Percentiles rank a stretch among this genome's conserved stretches.
phyloP scores from a whole-genome alignment of 1,284 basidiomycete genomes.

The Bondarzewia mesenterica region DNA sequence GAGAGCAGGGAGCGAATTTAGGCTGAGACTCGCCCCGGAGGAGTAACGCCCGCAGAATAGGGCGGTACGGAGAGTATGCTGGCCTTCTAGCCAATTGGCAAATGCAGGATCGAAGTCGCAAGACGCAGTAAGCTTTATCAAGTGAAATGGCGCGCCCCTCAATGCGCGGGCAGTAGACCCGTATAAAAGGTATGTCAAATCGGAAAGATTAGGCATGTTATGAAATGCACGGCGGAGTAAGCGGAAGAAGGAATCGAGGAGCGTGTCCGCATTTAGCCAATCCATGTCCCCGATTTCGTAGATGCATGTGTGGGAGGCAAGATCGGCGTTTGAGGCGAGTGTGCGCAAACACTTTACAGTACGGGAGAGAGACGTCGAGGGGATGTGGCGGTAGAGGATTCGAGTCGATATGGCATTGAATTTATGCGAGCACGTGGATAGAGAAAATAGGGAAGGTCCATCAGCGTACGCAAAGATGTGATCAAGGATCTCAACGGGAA shows the following conservation, averaged over 20 bases:
- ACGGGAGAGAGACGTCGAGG: conserved; percentile 6
- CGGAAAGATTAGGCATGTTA: conserved; percentile 15
- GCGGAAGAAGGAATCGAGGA: conserved; percentile 8
- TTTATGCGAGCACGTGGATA: conserved; percentile 5
- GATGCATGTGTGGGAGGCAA: conserved; percentile 6
- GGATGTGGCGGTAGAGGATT: conserved; percentile 12
- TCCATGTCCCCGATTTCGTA: conserved; percentile 11
- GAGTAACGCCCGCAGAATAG: conserved; percentile 17
- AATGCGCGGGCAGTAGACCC: conserved; percentile 15
- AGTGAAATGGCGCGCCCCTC: conserved; percentile 15
- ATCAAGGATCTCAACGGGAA: conserved; percentile 12
- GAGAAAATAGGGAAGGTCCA: conserved; percentile 3
- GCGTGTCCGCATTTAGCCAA: conserved; percentile 3
- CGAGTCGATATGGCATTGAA: conserved; percentile 9
- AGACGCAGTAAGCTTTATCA: conserved; percentile 17
- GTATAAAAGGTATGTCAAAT: conserved; percentile 16
- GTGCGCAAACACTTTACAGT: conserved; percentile 7
- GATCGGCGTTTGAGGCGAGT: not conserved
- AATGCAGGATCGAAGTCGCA: conserved; percentile 17
- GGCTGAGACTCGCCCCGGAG: conserved; percentile 8
- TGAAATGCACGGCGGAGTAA: conserved; percentile 14
- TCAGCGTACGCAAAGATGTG: conserved; percentile 9
- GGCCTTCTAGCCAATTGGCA: conserved; percentile 15
- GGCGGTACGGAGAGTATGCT: conserved; percentile 12
- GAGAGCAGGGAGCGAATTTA: conserved; percentile 13